Conservation (phyloP, 139 green algal genomes). For the Chlamydomonas sphaeroides region DNA sequence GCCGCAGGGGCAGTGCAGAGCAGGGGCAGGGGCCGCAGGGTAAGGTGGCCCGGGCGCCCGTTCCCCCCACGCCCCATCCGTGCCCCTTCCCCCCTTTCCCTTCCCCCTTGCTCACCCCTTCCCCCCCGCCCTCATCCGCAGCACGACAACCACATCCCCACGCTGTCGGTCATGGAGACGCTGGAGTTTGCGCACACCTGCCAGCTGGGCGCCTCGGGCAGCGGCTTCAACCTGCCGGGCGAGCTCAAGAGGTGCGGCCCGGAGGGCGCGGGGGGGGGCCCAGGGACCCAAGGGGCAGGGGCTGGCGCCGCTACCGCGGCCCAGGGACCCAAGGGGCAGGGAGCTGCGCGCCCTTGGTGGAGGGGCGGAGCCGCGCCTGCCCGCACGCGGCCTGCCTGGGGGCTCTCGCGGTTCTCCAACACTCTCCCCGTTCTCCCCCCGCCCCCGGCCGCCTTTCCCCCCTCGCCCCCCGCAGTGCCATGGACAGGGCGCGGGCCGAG, state of each 20-base stretch:
- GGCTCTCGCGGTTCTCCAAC: too few relatives aligned
- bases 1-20: too few relatives aligned
- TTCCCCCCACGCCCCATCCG: neutral
- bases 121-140: conserved; percentile 1
- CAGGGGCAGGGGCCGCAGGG: too few relatives aligned
- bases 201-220: conserved; percentile 31
- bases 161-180: conserved; percentile 80
- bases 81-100: neutral
- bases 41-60: too few relatives aligned
- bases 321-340: too few relatives aligned
- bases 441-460: too few relatives aligned
- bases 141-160: conserved; percentile 78
- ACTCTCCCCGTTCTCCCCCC: too few relatives aligned
- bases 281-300: neutral
- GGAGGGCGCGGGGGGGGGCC: neutral
- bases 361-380: neutral
- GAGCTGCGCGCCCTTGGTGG: neutral
- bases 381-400: too few relatives aligned
- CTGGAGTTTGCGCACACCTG: conserved; percentile 76
- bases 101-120: neutral
- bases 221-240: conserved; percentile 37
- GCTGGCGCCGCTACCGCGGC: too few relatives aligned
- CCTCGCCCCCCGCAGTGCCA: too few relatives aligned
- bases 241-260: conserved; percentile 16
- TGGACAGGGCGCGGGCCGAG: too few relatives aligned